Base-by-base conservation (phyloP, 768 basidiomycete genomes). In the Guyanaporus albipodus region DNA sequence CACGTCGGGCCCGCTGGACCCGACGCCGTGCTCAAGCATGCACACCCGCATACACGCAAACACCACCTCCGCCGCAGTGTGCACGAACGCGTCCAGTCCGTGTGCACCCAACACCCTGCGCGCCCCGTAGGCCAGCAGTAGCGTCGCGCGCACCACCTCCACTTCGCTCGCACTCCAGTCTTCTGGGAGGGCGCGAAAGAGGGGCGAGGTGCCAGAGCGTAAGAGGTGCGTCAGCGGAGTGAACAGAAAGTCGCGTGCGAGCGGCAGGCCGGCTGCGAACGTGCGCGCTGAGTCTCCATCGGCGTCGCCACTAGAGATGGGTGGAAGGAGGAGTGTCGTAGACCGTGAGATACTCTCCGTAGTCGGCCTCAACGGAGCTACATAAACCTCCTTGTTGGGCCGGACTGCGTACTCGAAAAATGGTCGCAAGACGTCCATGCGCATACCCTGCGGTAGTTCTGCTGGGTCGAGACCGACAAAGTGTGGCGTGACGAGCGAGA, bases 41-140 rank as follows among this genome's bases (percentile, higher is more conserved):
- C 91, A 92, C 14, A 96, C 80, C 54, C 89, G 90, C 90, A 96
- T 94, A 53, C 91, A 86, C 17, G 75, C 78, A 55, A 93, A 85
- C 5, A 87, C 71, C 8, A 82, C 62, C 8, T 70, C 58, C 12
- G 57, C 52, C 0, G 59, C 48, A 18, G 34, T 15, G 6, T 53
- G 41, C 22, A 42, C 53, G 26, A 78, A 75, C 19, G 57, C 49
- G 1, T 44, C 51, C 28, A 82, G 66, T 2, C 72, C 70, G 56
- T 74, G 74, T 9, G 58, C 60, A 14, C 58, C 52, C 26, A 84
- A 57, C 6, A 77, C 63, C 36, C 77, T 71, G 24, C 76, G 74
- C 9, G 72, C 66, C 12, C 78, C 65, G 33, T 73, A 71, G 2
- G 76, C 72, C n/a, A 94, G 67, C 12, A 84, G 64, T 14, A 97